These are phyloP conservation scores for Botryotinia narcissicola DNA, from an alignment of 2,329 filamentous ascomycete genomes.

Conservation along the genomic window DNA sequence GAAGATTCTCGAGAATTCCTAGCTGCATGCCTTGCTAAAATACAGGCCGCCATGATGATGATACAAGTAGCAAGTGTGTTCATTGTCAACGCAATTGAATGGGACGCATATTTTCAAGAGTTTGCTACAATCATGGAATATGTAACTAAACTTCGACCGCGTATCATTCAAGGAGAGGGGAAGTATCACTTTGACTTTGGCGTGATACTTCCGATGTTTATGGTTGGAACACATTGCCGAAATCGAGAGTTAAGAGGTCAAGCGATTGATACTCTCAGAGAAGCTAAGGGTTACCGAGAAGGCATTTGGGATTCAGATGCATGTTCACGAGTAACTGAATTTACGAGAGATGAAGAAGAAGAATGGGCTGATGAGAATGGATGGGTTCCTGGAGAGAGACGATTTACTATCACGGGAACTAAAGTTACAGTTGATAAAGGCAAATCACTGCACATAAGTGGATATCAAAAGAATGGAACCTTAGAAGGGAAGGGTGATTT, in stretches of 20 bases:
- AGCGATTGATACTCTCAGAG: slow-evolving; percentile 19
- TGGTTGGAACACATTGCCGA: slow-evolving; percentile 23
- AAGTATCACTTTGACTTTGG: slow-evolving; percentile 25
- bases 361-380: slow-evolving; percentile 20
- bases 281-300: slow-evolving; percentile 22
- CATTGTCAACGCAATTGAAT: slow-evolving; percentile 15
- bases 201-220: slow-evolving; percentile 20
- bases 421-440: slow-evolving; percentile 1
- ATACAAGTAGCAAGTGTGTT: slow-evolving; percentile 19
- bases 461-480: slow-evolving; percentile 17
- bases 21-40: slow-evolving; percentile 19
- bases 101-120: slow-evolving; percentile 20
- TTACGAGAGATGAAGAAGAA: slow-evolving; percentile 22
- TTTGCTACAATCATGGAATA: slow-evolving; percentile 22
- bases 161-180: slow-evolving; percentile 8
- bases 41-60: slow-evolving; percentile 21
- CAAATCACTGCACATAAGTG: slow-evolving; percentile 10
- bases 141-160: slow-evolving; percentile 7
- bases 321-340: slow-evolving; percentile 2
- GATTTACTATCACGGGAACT: slow-evolving; percentile 9
- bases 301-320: slow-evolving; percentile 25
- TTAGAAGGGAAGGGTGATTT: slow-evolving; percentile 13
- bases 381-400: slow-evolving; percentile 15
- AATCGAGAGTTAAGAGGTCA: slow-evolving; percentile 15
- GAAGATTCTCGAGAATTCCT: background rate